Evolutionary conservation across 768 basidiomycete species (phyloP), one percentile per base, ranked within the genome.

Genomic region (Suillus occidentalis): DNA sequence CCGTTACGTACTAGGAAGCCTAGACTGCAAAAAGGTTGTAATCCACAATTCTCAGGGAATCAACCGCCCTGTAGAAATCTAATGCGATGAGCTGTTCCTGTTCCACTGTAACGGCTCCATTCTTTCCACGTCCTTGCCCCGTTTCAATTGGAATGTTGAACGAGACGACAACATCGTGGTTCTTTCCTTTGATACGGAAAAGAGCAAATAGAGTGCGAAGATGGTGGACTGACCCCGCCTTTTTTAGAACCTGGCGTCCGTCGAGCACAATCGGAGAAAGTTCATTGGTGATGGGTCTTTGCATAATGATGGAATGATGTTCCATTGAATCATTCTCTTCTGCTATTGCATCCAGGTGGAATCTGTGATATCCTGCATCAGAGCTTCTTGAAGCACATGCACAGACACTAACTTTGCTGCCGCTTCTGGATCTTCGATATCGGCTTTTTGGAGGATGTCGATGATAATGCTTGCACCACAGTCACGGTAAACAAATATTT

Each of bases 271-370:
- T 81, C 1, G 88, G 87, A 42, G 82, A 77, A 4, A 89, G 88
- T 1, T 87, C 90, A 12, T 70, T 66, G 28, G 66, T 72, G 12
- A 80, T 77, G 12, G 82, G 82, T 42, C 58, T 59, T 59, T 59
- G 40, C 1, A 43, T 10, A 8, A 43, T 20, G 40, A 28, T 37
- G 25, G 25, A 59, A 42, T n/a, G 3, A 28, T 59, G 28, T 20
- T 59, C 40, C 49, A 76, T 68, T 7, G 97, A 93, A 28, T 84
- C 80, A 72, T 97, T 99, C 78, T 99, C 97, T 71, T 97, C 88
- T 14, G 95, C 96, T 52, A 99, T 77, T 1, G 95, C 90, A 61
- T 88, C 84, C 68, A 97, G 97, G 79, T 97, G 96, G 71, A 90
- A 95, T 75, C 97, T 99, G 76, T 62, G 66, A 61, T n/a, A 63